Evolutionary conservation across 768 basidiomycete genomes (phyloP).

Genomic region (Megacollybia marginata): DNA sequence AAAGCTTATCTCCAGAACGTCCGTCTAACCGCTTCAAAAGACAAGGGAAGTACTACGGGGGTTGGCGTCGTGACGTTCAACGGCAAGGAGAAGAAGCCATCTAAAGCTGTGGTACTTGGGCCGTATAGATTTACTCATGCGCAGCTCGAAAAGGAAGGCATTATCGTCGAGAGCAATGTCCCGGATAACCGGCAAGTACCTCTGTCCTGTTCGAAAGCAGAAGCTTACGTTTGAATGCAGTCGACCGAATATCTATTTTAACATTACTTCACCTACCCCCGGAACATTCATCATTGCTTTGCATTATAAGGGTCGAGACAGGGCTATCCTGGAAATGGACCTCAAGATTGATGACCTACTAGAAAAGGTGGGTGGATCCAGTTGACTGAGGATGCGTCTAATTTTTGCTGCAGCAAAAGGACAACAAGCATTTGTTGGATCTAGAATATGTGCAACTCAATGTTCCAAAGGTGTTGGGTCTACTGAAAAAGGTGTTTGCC

Average conservation of each 20-base stretch:
- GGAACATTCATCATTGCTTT: slow-evolving; percentile 98
- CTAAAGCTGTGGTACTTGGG: slow-evolving; percentile 81
- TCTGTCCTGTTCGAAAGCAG: slow-evolving; percentile 6
- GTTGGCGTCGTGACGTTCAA: slow-evolving; percentile 95
- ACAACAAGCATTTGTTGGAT: slow-evolving; percentile 94
- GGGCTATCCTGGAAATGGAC: slow-evolving; percentile 99
- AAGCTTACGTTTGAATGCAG: slow-evolving; percentile 28
- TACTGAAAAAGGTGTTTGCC: slow-evolving; percentile 86
- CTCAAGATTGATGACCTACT: slow-evolving; percentile 96
- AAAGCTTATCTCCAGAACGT: slow-evolving; percentile 99
- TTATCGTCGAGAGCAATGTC: slow-evolving; percentile 98
- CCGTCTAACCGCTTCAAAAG: slow-evolving; percentile 80
- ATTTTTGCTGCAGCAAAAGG: slow-evolving; percentile 74
- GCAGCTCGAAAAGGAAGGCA: slow-evolving; percentile 97
- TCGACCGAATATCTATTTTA: slow-evolving; percentile 98
- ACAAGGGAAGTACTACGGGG: slow-evolving; percentile 79
- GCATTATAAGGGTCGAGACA: slow-evolving; percentile 98
- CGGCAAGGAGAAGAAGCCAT: slow-evolving; percentile 93
- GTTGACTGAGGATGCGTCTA: slow-evolving; percentile 1
- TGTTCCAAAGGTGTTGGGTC: slow-evolving; percentile 87
- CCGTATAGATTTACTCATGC: slow-evolving; percentile 98
- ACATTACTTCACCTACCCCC: slow-evolving; percentile 94
- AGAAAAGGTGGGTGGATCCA: slow-evolving; percentile 67
- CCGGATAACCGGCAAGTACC: slow-evolving; percentile 85
- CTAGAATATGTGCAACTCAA: slow-evolving; percentile 97